phyloP scores from a whole-genome alignment of 192 early-diverging fungal genomes.

The Rhizoclosmatium globosum region DNA sequence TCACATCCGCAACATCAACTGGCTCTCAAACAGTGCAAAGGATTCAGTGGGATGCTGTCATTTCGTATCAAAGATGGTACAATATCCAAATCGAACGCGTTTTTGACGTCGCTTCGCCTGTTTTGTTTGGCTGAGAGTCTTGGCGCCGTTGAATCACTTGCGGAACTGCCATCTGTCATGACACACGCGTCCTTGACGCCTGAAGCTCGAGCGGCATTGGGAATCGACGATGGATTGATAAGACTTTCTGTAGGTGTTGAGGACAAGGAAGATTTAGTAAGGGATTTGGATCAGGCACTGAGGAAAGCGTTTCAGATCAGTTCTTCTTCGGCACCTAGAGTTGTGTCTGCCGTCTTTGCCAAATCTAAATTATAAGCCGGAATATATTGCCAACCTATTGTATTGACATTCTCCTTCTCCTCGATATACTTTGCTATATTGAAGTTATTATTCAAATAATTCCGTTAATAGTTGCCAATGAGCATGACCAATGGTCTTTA shows the following conservation, averaged over 20 bases:
- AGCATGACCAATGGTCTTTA: not conserved
- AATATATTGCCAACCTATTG: too few species aligned
- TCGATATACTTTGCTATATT: not conserved
- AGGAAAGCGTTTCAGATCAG: too few species aligned
- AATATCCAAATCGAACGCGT: constrained; percentile 80
- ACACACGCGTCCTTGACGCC: constrained; percentile 91
- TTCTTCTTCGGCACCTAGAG: too few species aligned
- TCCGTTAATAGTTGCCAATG: not conserved
- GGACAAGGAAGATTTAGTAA: constrained; percentile 85
- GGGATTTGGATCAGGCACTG: too few species aligned
- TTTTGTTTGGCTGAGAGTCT: constrained; percentile 97
- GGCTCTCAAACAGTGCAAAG: constrained; percentile 86
- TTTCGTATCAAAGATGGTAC: constrained; percentile 87
- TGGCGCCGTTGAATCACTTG: constrained; percentile 94
- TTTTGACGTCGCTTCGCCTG: constrained; percentile 78
- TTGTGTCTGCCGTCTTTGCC: too few species aligned
- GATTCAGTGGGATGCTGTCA: constrained; percentile 97
- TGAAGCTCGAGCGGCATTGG: constrained; percentile 83
- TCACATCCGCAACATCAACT: constrained; percentile 93
- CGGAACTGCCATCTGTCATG: constrained; percentile 95
- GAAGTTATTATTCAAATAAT: not conserved
- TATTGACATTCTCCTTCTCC: not conserved
- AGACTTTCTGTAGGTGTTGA: constrained; percentile 94
- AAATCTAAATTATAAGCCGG: too few species aligned
- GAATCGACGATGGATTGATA: constrained; percentile 94